Evolutionary conservation across 305 asterid species (phyloP), one percentile per base, ranked within the genome.

Genomic region (Ajuga reptans): DNA sequence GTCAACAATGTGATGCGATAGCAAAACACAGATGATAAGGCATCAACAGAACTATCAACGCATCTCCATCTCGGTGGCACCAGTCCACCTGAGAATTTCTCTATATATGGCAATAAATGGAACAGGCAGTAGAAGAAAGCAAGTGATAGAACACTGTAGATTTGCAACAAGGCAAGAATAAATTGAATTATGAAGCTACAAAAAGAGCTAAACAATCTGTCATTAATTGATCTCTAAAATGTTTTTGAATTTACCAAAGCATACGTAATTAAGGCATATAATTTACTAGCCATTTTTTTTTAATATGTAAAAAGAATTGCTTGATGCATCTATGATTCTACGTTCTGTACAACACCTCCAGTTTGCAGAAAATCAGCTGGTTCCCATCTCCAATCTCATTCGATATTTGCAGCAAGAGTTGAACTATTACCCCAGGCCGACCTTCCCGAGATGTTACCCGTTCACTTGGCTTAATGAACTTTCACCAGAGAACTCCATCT

Each of bases 271-370:
- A 29, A 68, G 64, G 50, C 64, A 73, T 46, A 16, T 41, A 53
- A 68, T 74, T 51, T 59, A 41, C 74, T 60, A 59, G 69, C 56
- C 16, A 11, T n/a, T 41, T 51, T 50, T 14, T 34, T 54, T 54
- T 55, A 21, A 45, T 55, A 39, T 39, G 62, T 46, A n/a, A 53
- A 43, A 68, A 68, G 79, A 74, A 61, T 61, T 56, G 11, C 52
- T 52, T 52, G 52, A 17, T 17, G n/a, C 64, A n/a, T 69, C 61
- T 58, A 65, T 52, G 66, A 58, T 65, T 69, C 67, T 58, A 65
- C 59, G 66, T 65, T 65, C 76, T 65, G 60, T 65, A 64, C 76
- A 65, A 51, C 55, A 59, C 70, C 73, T 68, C 31, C 72, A 46
- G 55, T 56, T 68, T 58, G 58, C 73, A 50, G 39, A 72, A 75